Conservation (phyloP, 257 asterid species). For the Marsdenia floribunda region DNA sequence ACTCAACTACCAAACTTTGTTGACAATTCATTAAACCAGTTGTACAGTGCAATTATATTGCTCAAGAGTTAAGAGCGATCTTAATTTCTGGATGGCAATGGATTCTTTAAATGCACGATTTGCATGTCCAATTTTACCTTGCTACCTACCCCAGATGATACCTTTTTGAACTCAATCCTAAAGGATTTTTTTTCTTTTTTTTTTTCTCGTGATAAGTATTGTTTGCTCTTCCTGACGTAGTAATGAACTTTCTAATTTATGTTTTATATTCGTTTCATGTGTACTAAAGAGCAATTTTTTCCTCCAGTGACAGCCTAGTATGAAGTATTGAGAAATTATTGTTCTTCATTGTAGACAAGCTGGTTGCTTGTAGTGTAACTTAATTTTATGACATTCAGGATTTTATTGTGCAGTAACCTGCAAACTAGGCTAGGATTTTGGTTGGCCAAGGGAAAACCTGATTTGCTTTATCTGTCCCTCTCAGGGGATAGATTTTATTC, state of each 20-base stretch:
- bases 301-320: neutral
- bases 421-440: neutral
- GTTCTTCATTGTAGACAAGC: neutral
- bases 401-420: neutral
- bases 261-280: neutral
- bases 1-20: neutral
- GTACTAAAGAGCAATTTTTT: neutral
- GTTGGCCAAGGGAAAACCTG: neutral
- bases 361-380: neutral
- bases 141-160: neutral
- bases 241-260: neutral
- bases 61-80: neutral
- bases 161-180: neutral
- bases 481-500: neutral
- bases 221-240: neutral
- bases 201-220: too few relatives aligned
- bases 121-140: neutral
- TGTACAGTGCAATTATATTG: neutral
- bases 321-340: neutral
- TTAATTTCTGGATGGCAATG: neutral
- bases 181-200: too few relatives aligned
- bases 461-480: neutral
- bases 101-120: neutral
- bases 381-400: neutral
- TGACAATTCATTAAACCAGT: neutral